A percentile compares a stretch with the other conserved stretches of the same genome.
Conservation (phyloP, 1,284 basidiomycete species). For the Sanguinoderma infundibulare region DNA sequence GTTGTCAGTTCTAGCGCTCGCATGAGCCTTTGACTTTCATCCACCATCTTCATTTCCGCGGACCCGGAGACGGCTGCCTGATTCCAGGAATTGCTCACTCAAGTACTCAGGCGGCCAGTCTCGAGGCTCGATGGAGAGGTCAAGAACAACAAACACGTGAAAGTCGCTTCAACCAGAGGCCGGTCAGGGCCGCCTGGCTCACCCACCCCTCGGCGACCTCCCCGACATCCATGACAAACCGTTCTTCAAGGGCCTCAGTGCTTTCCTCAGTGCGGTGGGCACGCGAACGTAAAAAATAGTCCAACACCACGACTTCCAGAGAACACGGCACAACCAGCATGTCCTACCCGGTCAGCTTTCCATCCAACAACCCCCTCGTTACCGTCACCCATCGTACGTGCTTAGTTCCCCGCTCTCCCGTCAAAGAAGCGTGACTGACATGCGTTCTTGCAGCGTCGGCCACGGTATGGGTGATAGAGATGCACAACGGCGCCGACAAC, state of each 20-base stretch:
- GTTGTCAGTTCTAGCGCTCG: no score
- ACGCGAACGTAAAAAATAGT: neutral
- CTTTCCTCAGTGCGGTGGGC: neutral
- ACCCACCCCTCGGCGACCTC: neutral
- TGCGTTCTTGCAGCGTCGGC: constrained; percentile 51
- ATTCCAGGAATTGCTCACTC: neutral
- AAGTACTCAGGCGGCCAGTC: neutral
- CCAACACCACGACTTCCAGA: no score
- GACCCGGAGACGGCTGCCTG: neutral
- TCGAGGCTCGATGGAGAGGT: neutral
- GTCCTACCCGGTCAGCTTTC: constrained; percentile 54
- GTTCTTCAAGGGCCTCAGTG: neutral
- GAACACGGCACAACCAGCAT: constrained; percentile 32
- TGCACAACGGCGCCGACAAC: constrained; percentile 80
- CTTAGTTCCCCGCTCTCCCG: neutral
- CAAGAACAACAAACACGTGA: neutral
- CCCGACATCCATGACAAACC: neutral
- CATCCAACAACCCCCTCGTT: constrained; percentile 51
- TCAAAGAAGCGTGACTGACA: neutral
- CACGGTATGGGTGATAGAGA: constrained; percentile 73
- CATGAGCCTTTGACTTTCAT: neutral
- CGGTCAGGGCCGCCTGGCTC: neutral
- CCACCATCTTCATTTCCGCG: neutral
- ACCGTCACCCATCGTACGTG: constrained; percentile 69
- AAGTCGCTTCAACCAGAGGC: neutral